phyloP scores from a whole-genome alignment of 2,329 filamentous ascomycete genomes.

The Trichoderma aggressivum region DNA sequence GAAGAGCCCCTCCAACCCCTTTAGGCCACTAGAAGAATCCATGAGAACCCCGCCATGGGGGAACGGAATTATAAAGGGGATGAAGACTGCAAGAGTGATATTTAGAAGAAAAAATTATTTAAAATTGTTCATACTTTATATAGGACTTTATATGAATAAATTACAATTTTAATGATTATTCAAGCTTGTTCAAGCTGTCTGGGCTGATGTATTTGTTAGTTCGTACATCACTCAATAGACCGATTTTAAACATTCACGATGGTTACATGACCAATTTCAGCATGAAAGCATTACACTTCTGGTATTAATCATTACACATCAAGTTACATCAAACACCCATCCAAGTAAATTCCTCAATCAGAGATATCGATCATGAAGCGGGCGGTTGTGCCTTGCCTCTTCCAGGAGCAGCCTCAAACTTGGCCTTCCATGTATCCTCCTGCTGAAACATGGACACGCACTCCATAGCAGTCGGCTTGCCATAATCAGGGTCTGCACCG shows the following conservation, averaged over 20 bases:
- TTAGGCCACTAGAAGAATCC: slow-evolving; percentile 14
- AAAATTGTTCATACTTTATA: not conserved
- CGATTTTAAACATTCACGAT: not conserved
- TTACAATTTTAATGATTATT: not conserved
- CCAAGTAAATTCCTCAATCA: no score
- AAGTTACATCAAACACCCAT: not conserved
- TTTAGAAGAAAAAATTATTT: no score
- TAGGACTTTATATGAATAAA: no score
- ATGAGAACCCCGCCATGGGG: slow-evolving; percentile 8
- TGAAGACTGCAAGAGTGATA: not conserved
- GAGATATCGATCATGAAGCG: not conserved
- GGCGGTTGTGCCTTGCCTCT: slow-evolving; percentile 40
- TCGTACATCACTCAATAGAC: not conserved
- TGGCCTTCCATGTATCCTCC: slow-evolving; percentile 47
- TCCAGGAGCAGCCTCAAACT: slow-evolving; percentile 48
- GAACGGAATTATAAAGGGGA: not conserved
- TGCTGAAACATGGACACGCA: slow-evolving; percentile 52
- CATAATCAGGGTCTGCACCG: slow-evolving; percentile 53
- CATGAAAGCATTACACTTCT: not conserved
- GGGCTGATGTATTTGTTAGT: not conserved
- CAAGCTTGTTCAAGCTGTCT: not conserved
- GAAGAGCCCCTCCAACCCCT: slow-evolving; percentile 19
- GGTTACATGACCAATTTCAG: not conserved
- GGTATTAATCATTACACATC: not conserved
- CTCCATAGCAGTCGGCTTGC: slow-evolving; percentile 47